Evolutionary conservation across 108 stramenopile species (phyloP).

Genomic region (Ochromonas danica): DNA sequence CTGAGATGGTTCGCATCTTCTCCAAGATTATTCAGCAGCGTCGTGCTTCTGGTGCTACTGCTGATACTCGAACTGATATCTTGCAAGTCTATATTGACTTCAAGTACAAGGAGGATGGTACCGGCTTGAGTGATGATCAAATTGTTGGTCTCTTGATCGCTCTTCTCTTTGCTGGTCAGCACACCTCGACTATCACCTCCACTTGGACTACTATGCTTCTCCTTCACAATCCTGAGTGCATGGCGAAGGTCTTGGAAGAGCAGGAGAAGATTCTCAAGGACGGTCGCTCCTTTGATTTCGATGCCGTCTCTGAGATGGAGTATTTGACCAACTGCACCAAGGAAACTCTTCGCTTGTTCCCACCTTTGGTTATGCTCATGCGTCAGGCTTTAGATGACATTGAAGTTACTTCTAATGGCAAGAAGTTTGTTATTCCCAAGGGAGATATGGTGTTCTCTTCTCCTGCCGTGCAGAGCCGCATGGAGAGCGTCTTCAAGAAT

Average conservation of each 20-base stretch:
- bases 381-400: constrained; percentile 84
- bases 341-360: constrained; percentile 91
- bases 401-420: constrained; percentile 66
- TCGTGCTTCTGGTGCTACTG: constrained; percentile 63
- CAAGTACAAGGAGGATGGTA: constrained; percentile 91
- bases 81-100: constrained; percentile 92
- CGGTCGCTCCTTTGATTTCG: constrained; percentile 41
- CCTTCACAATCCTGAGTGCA: constrained; percentile 70
- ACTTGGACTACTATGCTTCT: constrained; percentile 91
- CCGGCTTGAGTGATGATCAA: constrained; percentile 79
- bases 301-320: constrained; percentile 77
- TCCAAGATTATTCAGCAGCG: constrained; percentile 81
- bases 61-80: constrained; percentile 78
- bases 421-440: constrained; percentile 53
- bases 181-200: constrained; percentile 92
- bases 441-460: constrained; percentile 86
- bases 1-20: constrained; percentile 88
- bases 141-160: constrained; percentile 96
- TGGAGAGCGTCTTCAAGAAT: constrained; percentile 81
- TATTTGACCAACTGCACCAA: constrained; percentile 87
- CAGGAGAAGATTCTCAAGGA: constrained; percentile 52
- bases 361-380: constrained; percentile 95
- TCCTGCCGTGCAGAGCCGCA: constrained; percentile 84
- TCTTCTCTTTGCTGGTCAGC: constrained; percentile 97
- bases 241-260: constrained; percentile 76